These are phyloP conservation scores for Mycena indigotica DNA, from an alignment of 768 basidiomycete species.

Conservation along the genomic window DNA sequence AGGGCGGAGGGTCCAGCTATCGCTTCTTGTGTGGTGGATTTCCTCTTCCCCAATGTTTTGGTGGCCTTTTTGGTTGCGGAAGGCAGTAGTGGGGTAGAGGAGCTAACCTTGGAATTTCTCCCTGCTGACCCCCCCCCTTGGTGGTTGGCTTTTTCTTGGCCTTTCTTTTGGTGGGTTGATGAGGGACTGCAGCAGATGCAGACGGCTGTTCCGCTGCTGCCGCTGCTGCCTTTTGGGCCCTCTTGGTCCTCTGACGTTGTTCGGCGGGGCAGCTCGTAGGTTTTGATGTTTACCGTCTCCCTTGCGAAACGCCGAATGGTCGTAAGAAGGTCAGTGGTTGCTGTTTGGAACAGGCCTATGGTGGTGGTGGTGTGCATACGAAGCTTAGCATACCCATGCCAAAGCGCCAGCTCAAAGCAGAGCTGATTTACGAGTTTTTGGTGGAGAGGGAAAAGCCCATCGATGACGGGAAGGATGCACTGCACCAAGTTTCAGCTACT, in stretches of 20 bases:
- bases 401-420: conserved; percentile 29
- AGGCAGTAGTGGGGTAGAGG: too few relatives aligned
- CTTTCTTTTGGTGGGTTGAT: too few relatives aligned
- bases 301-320: conserved; percentile 28
- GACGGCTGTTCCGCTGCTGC: background rate
- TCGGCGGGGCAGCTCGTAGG: conserved; percentile 17
- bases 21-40: too few relatives aligned
- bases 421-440: conserved; percentile 27
- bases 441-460: conserved; percentile 30
- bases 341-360: conserved; percentile 23
- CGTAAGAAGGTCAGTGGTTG: conserved; percentile 17
- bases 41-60: too few relatives aligned
- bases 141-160: too few relatives aligned
- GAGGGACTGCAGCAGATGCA: background rate
- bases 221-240: background rate
- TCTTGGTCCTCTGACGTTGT: background rate
- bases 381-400: conserved; percentile 42
- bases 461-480: conserved; percentile 36
- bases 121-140: too few relatives aligned
- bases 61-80: too few relatives aligned
- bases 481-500: conserved; percentile 10
- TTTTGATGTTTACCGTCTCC: conserved; percentile 23
- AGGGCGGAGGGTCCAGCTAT: too few relatives aligned
- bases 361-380: conserved; percentile 34
- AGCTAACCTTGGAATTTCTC: too few relatives aligned